Evolutionary conservation across 495 filamentous ascomycete species (phyloP).

Genomic region (Xylaria cubensis): DNA sequence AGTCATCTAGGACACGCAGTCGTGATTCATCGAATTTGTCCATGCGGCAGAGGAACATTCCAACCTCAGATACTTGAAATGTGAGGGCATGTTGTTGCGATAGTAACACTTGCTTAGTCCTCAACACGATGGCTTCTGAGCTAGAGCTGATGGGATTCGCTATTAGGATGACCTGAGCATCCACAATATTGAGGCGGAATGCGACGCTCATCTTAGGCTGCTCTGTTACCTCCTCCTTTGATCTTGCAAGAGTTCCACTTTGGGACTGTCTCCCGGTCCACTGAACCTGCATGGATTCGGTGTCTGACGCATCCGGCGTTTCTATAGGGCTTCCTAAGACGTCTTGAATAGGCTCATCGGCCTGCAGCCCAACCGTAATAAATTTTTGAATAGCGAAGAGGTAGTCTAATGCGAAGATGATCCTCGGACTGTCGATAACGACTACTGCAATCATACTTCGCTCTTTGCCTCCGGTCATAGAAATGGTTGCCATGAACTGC

Average conservation of each 20-base stretch:
- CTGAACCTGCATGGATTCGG: conserved; percentile 53
- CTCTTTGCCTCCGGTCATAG: conserved; percentile 86
- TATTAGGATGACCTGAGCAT: conserved; percentile 94
- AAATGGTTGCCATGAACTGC: conserved; percentile 97
- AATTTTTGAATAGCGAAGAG: conserved; percentile 88
- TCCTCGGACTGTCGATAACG: conserved; percentile 92
- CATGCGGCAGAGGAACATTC: conserved; percentile 99
- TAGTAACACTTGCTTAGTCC: conserved; percentile 90
- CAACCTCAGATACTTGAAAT: conserved; percentile 87
- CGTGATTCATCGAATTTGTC: conserved; percentile 88
- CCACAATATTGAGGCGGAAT: conserved; percentile 91
- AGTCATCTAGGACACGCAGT: conserved; percentile 92
- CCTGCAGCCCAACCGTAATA: conserved; percentile 69
- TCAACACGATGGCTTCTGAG: conserved; percentile 94
- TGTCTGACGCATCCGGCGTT: conserved; percentile 67
- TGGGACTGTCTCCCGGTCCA: conserved; percentile 40
- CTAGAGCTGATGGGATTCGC: conserved; percentile 88
- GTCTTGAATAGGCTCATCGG: conserved; percentile 60
- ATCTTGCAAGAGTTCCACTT: conserved; percentile 25
- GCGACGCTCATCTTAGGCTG: conserved; percentile 72
- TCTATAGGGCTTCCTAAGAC: conserved; percentile 63
- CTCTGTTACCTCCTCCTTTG: conserved; percentile 31
- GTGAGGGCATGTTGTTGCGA: conserved; percentile 95
- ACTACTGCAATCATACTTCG: conserved; percentile 86
- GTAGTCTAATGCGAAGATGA: conserved; percentile 96